Conservation (phyloP, 225 moss, liverwort and hornwort species). For the Anthoceros angustus region DNA sequence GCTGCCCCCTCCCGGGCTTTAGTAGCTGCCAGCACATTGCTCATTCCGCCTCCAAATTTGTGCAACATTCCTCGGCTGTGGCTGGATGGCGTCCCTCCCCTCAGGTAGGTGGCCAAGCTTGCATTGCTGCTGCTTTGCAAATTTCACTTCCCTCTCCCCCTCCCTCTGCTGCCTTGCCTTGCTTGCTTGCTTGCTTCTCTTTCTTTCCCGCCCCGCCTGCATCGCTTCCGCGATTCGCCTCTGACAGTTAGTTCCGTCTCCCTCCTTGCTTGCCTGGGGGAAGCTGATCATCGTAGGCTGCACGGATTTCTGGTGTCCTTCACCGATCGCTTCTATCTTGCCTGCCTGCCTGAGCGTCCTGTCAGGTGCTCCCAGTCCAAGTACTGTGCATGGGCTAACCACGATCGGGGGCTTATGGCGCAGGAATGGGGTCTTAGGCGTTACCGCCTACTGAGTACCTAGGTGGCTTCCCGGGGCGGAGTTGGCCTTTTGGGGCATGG, state of each 20-base stretch:
- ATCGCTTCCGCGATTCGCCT: constrained; percentile 2
- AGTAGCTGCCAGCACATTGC: constrained; percentile 4
- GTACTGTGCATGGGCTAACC: neutral
- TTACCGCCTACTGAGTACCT: neutral
- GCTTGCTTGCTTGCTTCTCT: neutral
- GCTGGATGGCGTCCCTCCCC: neutral
- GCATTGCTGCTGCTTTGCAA: neutral
- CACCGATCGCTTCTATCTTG: neutral
- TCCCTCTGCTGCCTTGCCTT: neutral
- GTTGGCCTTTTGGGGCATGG: constrained; percentile 15
- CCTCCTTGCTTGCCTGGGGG: neutral
- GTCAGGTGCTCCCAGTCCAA: constrained; percentile 2
- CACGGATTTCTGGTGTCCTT: neutral
- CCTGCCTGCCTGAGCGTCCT: neutral
- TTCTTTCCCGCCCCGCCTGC: neutral
- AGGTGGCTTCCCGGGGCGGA: neutral
- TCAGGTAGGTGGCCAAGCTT: constrained; percentile 1
- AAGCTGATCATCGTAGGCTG: constrained; percentile 1
- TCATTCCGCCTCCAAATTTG: constrained; percentile 3
- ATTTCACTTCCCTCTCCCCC: neutral
- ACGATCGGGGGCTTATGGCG: neutral
- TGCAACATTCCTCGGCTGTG: neutral
- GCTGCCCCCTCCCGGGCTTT: neutral
- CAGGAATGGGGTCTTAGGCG: neutral
- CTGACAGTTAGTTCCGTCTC: constrained; percentile 3